Percentiles rank a stretch among this genome's conserved stretches.
phyloP scores from a whole-genome alignment of 2,329 filamentous ascomycete genomes.

The Alternaria sp. region DNA sequence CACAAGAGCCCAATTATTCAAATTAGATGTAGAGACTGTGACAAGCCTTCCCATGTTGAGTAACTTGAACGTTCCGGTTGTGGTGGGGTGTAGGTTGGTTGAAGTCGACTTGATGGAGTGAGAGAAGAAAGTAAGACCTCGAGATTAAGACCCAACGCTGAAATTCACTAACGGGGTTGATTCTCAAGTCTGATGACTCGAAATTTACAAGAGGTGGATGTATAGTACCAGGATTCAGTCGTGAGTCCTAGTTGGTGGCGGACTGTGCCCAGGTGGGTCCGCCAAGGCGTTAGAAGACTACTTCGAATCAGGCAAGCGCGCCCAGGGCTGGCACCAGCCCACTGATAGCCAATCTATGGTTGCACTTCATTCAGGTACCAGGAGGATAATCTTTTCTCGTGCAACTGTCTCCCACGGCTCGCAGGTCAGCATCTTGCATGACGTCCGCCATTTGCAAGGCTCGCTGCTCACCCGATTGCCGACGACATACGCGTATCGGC shows the following conservation, averaged over 20 bases:
- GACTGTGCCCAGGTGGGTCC: background rate
- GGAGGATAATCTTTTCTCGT: background rate
- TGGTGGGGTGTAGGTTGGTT: background rate
- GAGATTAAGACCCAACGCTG: background rate
- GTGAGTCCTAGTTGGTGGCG: background rate
- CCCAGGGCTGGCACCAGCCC: background rate
- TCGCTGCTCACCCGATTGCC: background rate
- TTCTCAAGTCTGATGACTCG: background rate
- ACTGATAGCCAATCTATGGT: background rate
- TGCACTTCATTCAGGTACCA: background rate
- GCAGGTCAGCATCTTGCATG: background rate
- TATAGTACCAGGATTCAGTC: background rate
- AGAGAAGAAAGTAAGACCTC: background rate
- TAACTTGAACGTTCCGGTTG: background rate
- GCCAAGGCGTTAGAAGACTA: background rate
- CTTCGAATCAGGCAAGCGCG: background rate
- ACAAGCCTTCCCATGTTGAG: slow-evolving; percentile 25
- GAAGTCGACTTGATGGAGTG: background rate
- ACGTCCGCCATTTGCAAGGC: background rate
- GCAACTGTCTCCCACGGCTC: background rate
- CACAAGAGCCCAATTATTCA: slow-evolving; percentile 18
- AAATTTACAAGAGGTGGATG: background rate
- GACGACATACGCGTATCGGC: background rate
- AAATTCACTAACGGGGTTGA: background rate
- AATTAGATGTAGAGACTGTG: slow-evolving; percentile 39